phyloP scores from a whole-genome alignment of 768 basidiomycete species.

The Cytidiella melzeri region DNA sequence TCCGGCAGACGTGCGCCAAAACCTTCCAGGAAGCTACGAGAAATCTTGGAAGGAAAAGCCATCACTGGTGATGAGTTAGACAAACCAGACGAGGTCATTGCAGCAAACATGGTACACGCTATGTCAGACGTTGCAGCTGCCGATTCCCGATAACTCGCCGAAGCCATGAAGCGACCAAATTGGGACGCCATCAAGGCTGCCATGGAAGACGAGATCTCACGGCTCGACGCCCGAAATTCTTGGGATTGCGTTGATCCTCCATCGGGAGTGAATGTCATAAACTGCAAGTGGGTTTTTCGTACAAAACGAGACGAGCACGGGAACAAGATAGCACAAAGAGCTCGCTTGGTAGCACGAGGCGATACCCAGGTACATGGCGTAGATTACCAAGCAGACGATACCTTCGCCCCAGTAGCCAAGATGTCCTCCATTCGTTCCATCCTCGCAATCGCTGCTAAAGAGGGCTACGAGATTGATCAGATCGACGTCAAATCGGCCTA shows the following conservation, averaged over 20 bases:
- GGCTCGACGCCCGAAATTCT: slow-evolving; percentile 1
- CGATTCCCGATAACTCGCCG: not conserved
- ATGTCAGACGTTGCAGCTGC: not conserved
- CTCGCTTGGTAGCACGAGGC: slow-evolving; percentile 20
- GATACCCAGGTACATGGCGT: slow-evolving; percentile 24
- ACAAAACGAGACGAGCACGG: slow-evolving; percentile 1
- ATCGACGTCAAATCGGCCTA: slow-evolving; percentile 29
- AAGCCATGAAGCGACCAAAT: not conserved
- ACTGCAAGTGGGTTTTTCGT: not conserved
- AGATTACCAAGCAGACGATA: slow-evolving; percentile 18
- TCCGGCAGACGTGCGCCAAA: not conserved
- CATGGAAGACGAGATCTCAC: slow-evolving; percentile 4
- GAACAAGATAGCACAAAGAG: not conserved
- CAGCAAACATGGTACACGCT: not conserved
- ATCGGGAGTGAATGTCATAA: not conserved
- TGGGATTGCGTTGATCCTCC: slow-evolving; percentile 4
- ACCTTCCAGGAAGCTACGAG: not conserved
- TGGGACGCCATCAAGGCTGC: not conserved
- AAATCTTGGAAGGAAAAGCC: not conserved
- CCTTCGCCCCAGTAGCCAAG: slow-evolving; percentile 24
- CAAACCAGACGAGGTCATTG: not conserved
- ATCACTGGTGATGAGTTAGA: slow-evolving; percentile 1
- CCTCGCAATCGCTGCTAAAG: slow-evolving; percentile 20
- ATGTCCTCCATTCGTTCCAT: slow-evolving; percentile 23
- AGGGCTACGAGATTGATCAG: slow-evolving; percentile 24